Base-by-base conservation (phyloP, 1,139 yeast genomes). In the Lodderomyces theae region DNA sequence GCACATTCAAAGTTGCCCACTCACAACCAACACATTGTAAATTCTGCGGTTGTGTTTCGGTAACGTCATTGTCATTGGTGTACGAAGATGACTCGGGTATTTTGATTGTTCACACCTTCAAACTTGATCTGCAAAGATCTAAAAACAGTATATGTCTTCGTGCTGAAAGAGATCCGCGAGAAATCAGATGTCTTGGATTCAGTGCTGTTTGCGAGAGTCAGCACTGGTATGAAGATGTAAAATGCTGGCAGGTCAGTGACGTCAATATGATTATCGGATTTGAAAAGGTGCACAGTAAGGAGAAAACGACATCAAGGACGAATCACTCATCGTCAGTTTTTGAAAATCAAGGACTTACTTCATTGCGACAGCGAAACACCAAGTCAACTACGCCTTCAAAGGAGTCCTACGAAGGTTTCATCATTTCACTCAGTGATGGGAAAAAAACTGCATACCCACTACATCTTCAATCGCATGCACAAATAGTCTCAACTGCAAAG, bases 161-260 rank as follows among this genome's bases (percentile, higher is more conserved):
- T 62, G 95, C 86, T 29, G 96, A 88, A 61, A 82, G 96, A 74
- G 96, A 88, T 62, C 88, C 92, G 1, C 74, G 95, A 54, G 96
- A 88, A 64, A 86, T 87, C 34, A 76, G 96, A 65, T 88, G 96
- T 63, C 70, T 84, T 34, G 96, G 96, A 32, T 85, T 87, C 54
- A 86, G 80, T 46, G 80, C 85, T 0, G 88, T 81, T 2, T 70
- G 75, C 16, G 95, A 87, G 53, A 79, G 79, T 42, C 85, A 79
- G 48, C 78, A 79, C 58, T 82, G 87, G 81, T 69, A 79, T 41
- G 72, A 74, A 33, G 64, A 77, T 44, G 79, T 86, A 9, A 86
- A 81, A 51, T 79, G 81, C 16, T 87, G 95, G 95, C 82, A 83
- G 51, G 64, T 80, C 7, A 85, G 90, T 0, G 94, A 84, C 50